Evolutionary conservation across 2,329 filamentous ascomycete species (phyloP), one percentile per base, ranked within the genome.

Genomic region (Venturia effusa): DNA sequence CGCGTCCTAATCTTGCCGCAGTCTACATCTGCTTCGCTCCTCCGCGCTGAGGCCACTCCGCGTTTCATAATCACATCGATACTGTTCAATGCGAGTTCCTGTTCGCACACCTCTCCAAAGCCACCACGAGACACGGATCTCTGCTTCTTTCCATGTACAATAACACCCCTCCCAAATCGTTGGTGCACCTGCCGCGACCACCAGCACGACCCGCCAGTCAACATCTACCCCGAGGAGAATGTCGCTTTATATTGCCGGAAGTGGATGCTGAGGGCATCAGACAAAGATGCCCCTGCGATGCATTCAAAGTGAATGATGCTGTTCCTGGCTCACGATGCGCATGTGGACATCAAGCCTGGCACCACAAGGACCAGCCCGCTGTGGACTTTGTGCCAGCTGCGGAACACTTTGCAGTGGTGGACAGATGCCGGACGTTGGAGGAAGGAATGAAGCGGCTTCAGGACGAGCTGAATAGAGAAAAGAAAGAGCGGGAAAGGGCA

Each of bases 341-440:
- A 24, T 79, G 77, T 67, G 77, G 77, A 17, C 77, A 79, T 68
- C 77, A 78, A 68, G 77, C 77, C 67, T 79, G 77, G 73, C 75
- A 76, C 66, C 78, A 79, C 67, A 74, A 75, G 65, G 48, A 40
- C 5, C 71, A 75, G 64, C 71, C 72, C 11, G 62, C 72, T 27
- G 70, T 71, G 4, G 48, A 62, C 6, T 62, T 51, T 27, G 74
- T 75, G 37, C 71, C 74, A 43, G 69, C 71, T 64, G 73, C 76
- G 30, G 70, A 76, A 64, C 74, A 76, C 63, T 61, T 70, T 4
- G 68, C 70, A 1, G 68, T 75, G 7, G 66, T 74, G n/a, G 73
- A 75, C 61, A 70, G 70, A 48, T 71, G 71, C 63, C 70, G 73
- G 67, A 68, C 67, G 34, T 61, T 76, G 43, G 74, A 75, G 67